Conservation (phyloP, 1,139 yeast genomes). For the Blastobotrys persicus region DNA sequence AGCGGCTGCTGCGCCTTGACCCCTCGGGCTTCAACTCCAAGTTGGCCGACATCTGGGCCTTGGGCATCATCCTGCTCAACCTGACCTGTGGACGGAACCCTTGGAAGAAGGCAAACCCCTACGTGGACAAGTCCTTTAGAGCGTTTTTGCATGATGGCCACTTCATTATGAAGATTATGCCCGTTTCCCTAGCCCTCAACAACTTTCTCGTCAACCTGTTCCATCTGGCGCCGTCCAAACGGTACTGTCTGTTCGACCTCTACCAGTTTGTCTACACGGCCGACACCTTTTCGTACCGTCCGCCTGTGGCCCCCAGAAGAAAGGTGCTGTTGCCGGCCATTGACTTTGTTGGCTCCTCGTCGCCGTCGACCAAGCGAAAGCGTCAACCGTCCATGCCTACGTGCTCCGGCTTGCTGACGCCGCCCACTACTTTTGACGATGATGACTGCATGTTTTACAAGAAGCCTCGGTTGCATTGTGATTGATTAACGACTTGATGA, state of each 20-base stretch:
- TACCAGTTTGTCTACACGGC: not conserved
- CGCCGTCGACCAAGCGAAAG: not conserved
- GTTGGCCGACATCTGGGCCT: constrained; percentile 86
- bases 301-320: not conserved
- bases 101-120: constrained; percentile 76
- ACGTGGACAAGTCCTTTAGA: constrained; percentile 55
- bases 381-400: not conserved
- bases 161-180: constrained; percentile 60
- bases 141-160: constrained; percentile 51
- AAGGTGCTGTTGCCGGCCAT: not conserved
- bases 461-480: not conserved
- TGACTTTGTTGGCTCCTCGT: not conserved
- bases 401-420: constrained; percentile 1
- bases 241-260: not conserved
- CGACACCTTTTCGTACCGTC: not conserved
- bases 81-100: constrained; percentile 84
- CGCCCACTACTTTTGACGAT: constrained; percentile 1
- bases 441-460: not conserved
- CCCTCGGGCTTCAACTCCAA: constrained; percentile 44
- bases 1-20: constrained; percentile 48
- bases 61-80: constrained; percentile 78
- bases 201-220: not conserved
- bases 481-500: not conserved
- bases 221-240: not conserved
- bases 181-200: constrained; percentile 62